Conservation (phyloP, 1,139 yeast species). For the Blastobotrys petasosporus region DNA sequence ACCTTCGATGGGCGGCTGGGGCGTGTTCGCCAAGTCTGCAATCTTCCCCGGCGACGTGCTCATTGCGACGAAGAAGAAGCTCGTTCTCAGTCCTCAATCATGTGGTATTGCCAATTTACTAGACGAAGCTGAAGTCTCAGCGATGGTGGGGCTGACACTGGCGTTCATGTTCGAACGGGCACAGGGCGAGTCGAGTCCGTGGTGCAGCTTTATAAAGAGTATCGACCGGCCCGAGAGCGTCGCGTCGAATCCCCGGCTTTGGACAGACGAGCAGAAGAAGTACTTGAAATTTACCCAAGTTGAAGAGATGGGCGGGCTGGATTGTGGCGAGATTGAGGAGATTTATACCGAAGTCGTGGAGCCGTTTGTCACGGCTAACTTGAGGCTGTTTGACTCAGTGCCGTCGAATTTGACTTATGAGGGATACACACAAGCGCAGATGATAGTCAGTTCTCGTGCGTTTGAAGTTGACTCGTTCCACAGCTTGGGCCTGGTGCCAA, state of each 20-base stretch:
- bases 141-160: slow-evolving; percentile 61
- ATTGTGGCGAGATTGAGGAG: slow-evolving; percentile 49
- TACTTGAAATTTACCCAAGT: slow-evolving; percentile 61
- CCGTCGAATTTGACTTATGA: slow-evolving; percentile 24
- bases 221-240: slow-evolving; percentile 37
- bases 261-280: slow-evolving; percentile 49
- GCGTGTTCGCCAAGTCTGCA: slow-evolving; percentile 56
- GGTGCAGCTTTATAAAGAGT: slow-evolving; percentile 60
- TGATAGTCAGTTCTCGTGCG: slow-evolving; percentile 62
- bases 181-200: slow-evolving; percentile 58
- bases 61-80: slow-evolving; percentile 30
- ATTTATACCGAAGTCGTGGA: slow-evolving; percentile 43
- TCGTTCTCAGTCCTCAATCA: slow-evolving; percentile 31
- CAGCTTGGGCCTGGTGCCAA: slow-evolving; percentile 76
- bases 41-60: slow-evolving; percentile 33
- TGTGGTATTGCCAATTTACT: slow-evolving; percentile 63
- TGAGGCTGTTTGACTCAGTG: slow-evolving; percentile 19
- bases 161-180: slow-evolving; percentile 66
- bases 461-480: slow-evolving; percentile 73
- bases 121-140: slow-evolving; percentile 53
- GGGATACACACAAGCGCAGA: slow-evolving; percentile 31
- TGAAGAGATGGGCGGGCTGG: slow-evolving; percentile 57
- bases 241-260: slow-evolving; percentile 43
- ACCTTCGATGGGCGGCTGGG: slow-evolving; percentile 52
- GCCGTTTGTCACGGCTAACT: slow-evolving; percentile 28